Conservation (phyloP, 2,329 filamentous ascomycete genomes). For the Phaeosphaeriaceae sp. region DNA sequence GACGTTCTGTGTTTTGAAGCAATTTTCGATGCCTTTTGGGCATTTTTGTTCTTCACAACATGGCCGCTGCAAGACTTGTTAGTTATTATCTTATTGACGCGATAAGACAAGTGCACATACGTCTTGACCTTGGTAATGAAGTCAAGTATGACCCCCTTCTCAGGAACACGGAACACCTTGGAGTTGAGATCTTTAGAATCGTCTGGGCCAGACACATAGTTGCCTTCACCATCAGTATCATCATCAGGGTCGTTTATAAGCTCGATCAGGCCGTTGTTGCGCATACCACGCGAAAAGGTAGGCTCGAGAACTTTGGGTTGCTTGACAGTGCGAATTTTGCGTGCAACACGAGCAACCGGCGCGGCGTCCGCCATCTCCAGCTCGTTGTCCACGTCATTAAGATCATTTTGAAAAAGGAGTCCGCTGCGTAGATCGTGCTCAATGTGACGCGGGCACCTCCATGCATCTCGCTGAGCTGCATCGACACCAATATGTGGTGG, state of each 20-base stretch:
- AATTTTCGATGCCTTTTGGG: constrained; percentile 16
- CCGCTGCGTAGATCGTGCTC: constrained; percentile 70
- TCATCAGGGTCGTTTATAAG: constrained; percentile 53
- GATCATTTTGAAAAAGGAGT: constrained; percentile 39
- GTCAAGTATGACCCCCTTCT: constrained; percentile 56
- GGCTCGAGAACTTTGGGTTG: constrained; percentile 57
- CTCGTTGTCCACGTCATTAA: constrained; percentile 37
- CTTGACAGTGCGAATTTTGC: constrained; percentile 58
- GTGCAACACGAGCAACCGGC: constrained; percentile 38
- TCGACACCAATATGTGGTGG: constrained; percentile 66
- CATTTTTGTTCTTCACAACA: constrained; percentile 26
- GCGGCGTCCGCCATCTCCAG: constrained; percentile 37
- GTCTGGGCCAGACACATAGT: constrained; percentile 51
- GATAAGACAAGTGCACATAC: constrained; percentile 29
- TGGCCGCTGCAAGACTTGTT: constrained; percentile 28
- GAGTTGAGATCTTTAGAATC: constrained; percentile 48
- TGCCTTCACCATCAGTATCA: constrained; percentile 50
- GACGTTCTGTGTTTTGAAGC: constrained; percentile 31
- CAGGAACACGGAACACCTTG: constrained; percentile 53
- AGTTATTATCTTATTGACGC: constrained; percentile 13
- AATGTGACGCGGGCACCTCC: constrained; percentile 87
- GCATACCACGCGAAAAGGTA: constrained; percentile 65
- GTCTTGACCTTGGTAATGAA: constrained; percentile 68
- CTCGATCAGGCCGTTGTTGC: constrained; percentile 57
- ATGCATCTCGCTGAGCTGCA: constrained; percentile 69